Conservation (phyloP, 2,329 filamentous ascomycete genomes). For the Nemania sp. region DNA sequence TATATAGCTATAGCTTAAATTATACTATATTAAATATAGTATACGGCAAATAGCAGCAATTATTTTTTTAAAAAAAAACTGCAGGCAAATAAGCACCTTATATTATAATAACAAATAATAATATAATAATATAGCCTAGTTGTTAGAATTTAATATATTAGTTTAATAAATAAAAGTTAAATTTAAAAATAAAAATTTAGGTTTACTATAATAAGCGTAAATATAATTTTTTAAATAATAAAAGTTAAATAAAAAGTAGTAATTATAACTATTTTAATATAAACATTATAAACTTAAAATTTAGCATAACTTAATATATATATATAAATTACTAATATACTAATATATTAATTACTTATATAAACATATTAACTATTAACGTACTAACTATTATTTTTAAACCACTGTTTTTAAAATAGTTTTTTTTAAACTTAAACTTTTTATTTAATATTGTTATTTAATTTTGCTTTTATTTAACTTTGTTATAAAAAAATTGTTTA, state of each 20-base stretch:
- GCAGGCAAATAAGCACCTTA: background rate
- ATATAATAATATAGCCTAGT: background rate
- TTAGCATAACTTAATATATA: too few relatives aligned
- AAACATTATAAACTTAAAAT: slow-evolving; percentile 5
- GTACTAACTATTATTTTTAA: too few relatives aligned
- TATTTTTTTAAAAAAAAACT: background rate
- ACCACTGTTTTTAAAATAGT: too few relatives aligned
- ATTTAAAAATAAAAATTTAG: background rate
- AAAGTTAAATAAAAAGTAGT: background rate
- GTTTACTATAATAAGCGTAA: background rate
- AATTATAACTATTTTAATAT: background rate
- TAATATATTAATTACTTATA: background rate
- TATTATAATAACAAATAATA: background rate
- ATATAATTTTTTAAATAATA: background rate
- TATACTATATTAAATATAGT: background rate
- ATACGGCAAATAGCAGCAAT: background rate
- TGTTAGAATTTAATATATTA: background rate
- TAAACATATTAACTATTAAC: too few relatives aligned
- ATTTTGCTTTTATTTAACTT: too few relatives aligned
- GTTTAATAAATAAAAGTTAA: too few relatives aligned
- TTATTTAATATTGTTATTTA: background rate
- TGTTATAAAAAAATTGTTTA: too few relatives aligned
- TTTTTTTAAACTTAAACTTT: too few relatives aligned
- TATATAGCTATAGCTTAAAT: background rate
- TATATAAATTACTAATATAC: background rate